These are phyloP conservation scores for Aspergillus sp. DNA, from an alignment of 2,329 filamentous ascomycete genomes.

Conservation along the genomic window DNA sequence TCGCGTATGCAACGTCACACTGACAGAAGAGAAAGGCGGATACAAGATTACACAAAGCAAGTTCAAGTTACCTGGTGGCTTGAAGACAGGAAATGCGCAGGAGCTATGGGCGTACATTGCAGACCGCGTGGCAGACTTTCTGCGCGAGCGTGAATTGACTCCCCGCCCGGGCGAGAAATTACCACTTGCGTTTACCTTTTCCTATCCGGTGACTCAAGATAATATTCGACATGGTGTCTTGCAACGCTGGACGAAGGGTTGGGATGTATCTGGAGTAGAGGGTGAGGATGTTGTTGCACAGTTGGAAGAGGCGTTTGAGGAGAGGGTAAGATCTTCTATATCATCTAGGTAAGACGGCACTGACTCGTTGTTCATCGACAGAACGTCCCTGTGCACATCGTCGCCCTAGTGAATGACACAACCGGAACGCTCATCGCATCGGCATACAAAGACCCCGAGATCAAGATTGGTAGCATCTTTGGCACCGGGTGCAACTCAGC, in stretches of 20 bases:
- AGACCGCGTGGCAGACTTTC: conserved; percentile 77
- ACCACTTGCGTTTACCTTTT: conserved; percentile 87
- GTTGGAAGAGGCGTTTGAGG: conserved; percentile 71
- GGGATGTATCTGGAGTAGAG: conserved; percentile 85
- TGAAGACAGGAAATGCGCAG: conserved; percentile 76
- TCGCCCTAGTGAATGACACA: conserved; percentile 89
- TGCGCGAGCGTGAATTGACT: conserved; percentile 66
- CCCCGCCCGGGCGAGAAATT: conserved; percentile 52
- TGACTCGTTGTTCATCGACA: conserved; percentile 33
- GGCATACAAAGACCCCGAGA: conserved; percentile 80
- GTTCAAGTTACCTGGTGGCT: conserved; percentile 79
- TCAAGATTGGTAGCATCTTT: conserved; percentile 92
- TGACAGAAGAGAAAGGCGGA: conserved; percentile 75
- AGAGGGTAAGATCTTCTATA: conserved; percentile 51
- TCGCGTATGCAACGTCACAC: conserved; percentile 80
- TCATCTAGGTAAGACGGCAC: too few species aligned
- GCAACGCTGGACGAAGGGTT: conserved; percentile 90
- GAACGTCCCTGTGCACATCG: conserved; percentile 81
- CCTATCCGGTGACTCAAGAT: conserved; percentile 81
- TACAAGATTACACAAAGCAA: conserved; percentile 86
- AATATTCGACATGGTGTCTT: conserved; percentile 82
- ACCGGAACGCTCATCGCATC: conserved; percentile 92
- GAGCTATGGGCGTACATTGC: conserved; percentile 87
- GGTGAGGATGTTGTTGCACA: conserved; percentile 81
- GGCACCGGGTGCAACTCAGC: conserved; percentile 94